Conservation (phyloP, 805 yeast species). For the Ogataea glucozyma region DNA sequence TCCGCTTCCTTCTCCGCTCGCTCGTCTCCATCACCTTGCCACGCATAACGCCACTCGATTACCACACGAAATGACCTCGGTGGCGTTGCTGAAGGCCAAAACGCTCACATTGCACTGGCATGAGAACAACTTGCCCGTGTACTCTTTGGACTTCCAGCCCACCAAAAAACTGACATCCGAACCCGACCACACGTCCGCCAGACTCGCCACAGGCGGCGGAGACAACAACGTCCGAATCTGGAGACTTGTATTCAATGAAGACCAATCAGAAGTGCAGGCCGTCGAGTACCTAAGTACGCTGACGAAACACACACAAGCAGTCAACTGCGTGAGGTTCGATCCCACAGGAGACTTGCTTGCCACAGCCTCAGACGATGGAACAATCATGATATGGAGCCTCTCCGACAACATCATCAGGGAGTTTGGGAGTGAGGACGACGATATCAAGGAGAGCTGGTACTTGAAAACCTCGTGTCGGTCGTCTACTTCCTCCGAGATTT, state of each 20-base stretch:
- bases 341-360: slow-evolving; percentile 73
- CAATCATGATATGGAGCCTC: slow-evolving; percentile 75
- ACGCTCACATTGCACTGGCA: slow-evolving; percentile 72
- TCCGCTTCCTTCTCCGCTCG: too few relatives aligned
- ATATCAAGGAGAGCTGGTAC: slow-evolving; percentile 72
- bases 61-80: slow-evolving; percentile 1
- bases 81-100: slow-evolving; percentile 33
- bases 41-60: too few relatives aligned
- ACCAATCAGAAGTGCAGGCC: slow-evolving; percentile 30
- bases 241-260: slow-evolving; percentile 29
- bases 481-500: slow-evolving; percentile 63
- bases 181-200: too few relatives aligned
- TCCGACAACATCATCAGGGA: slow-evolving; percentile 56
- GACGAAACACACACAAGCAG: slow-evolving; percentile 90
- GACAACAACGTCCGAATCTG: slow-evolving; percentile 78
- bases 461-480: slow-evolving; percentile 58
- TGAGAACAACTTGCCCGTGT: slow-evolving; percentile 73
- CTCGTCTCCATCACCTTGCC: too few relatives aligned
- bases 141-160: slow-evolving; percentile 66
- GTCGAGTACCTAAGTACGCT: slow-evolving; percentile 81
- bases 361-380: slow-evolving; percentile 95
- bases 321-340: slow-evolving; percentile 83
- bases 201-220: slow-evolving; percentile 91
- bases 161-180: too few relatives aligned
- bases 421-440: slow-evolving; percentile 60